A percentile compares a stretch with the other conserved stretches of the same genome.
These are phyloP conservation scores for Ceratonia siliqua DNA, from an alignment of 306 rosid species.

Conservation along the genomic window DNA sequence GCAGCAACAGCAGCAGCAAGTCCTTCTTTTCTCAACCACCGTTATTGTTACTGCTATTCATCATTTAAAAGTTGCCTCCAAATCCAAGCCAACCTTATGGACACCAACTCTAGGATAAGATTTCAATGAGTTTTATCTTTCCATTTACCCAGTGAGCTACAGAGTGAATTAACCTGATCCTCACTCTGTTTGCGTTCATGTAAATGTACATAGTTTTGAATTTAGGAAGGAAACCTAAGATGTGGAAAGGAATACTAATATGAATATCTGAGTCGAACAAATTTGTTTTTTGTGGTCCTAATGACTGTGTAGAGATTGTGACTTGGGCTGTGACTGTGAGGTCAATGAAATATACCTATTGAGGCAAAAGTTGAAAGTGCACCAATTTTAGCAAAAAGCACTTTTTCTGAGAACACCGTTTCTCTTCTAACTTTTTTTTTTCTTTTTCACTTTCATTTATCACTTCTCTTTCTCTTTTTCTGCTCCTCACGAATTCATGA, in stretches of 20 bases:
- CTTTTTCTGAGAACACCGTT: neutral
- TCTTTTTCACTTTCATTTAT: neutral
- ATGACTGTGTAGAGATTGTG: constrained; percentile 12
- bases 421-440: neutral
- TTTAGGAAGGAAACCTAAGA: neutral
- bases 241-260: neutral
- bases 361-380: constrained; percentile 19
- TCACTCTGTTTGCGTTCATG: too few relatives aligned
- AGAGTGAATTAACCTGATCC: too few relatives aligned
- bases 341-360: constrained; percentile 2
- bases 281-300: too few relatives aligned
- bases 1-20: neutral
- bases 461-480: neutral
- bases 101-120: too few relatives aligned
- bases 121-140: too few relatives aligned
- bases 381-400: constrained; percentile 1
- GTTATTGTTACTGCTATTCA: too few relatives aligned
- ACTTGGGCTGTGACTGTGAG: constrained; percentile 9
- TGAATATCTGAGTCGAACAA: neutral
- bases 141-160: too few relatives aligned
- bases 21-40: neutral
- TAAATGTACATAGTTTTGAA: too few relatives aligned
- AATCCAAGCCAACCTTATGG: too few relatives aligned
- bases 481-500: neutral
- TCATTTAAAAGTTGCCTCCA: too few relatives aligned